Conservation (phyloP, 768 basidiomycete species). For the Termitomyces sp. region DNA sequence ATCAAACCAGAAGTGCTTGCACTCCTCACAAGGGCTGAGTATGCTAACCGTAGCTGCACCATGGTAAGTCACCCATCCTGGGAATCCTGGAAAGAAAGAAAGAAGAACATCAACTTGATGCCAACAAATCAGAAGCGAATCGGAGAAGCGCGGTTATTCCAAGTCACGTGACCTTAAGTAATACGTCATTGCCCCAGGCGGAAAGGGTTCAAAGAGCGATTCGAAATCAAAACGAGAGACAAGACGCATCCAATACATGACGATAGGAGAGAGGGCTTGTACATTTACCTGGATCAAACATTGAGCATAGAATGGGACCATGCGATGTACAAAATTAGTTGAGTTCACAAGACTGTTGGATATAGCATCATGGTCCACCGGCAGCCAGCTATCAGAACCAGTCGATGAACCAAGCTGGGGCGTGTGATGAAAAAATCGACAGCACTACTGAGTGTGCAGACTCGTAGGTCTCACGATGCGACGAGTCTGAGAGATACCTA, state of each 20-base stretch:
- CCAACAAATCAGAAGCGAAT: constrained; percentile 7
- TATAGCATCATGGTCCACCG: constrained; percentile 10
- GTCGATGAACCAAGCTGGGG: constrained; percentile 24
- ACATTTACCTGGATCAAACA: constrained; percentile 65
- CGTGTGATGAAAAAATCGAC: constrained; percentile 63
- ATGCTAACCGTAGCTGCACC: constrained; percentile 70
- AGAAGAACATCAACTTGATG: constrained; percentile 4
- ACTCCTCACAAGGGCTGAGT: constrained; percentile 62
- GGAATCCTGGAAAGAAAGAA: constrained; percentile 50
- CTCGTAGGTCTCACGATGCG: constrained; percentile 77
- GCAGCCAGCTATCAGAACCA: not conserved
- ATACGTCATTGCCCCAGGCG: not conserved
- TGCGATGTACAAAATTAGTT: constrained; percentile 41
- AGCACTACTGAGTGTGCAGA: constrained; percentile 83
- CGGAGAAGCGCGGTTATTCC: not conserved
- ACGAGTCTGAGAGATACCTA: constrained; percentile 58
- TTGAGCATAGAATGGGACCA: constrained; percentile 72
- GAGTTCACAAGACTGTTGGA: constrained; percentile 17
- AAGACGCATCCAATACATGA: not conserved
- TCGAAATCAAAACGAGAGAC: not conserved
- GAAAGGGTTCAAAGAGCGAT: not conserved
- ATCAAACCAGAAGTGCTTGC: constrained; percentile 38
- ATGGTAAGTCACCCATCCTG: constrained; percentile 55
- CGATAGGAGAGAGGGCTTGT: not conserved
- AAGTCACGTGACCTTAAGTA: not conserved